Percentiles rank a stretch among this genome's conserved stretches.
phyloP scores from a whole-genome alignment of 1,284 basidiomycete genomes.

The Rhodotorula sp. region DNA sequence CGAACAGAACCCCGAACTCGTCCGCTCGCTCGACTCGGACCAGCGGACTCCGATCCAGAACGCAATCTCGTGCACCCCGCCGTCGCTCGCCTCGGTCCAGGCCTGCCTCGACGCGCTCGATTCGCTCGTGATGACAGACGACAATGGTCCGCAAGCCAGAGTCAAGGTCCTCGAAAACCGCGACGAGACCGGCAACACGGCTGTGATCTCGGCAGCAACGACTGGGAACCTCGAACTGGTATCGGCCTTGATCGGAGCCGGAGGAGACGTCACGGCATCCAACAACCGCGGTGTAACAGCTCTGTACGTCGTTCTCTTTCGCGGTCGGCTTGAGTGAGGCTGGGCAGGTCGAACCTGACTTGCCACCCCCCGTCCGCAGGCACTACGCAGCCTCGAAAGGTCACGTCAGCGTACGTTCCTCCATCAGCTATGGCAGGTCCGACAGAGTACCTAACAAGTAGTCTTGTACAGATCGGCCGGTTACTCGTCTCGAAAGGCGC shows the following conservation, averaged over 20 bases:
- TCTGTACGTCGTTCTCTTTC: conserved; percentile 56
- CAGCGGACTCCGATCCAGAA: conserved; percentile 85
- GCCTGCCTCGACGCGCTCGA: conserved; percentile 69
- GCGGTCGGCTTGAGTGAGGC: background rate
- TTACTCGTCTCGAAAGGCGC: conserved; percentile 79
- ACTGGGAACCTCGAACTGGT: conserved; percentile 76
- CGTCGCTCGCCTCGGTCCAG: conserved; percentile 64
- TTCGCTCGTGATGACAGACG: conserved; percentile 60
- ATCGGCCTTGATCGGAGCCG: conserved; percentile 74
- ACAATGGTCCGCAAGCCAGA: conserved; percentile 11
- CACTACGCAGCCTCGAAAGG: conserved; percentile 95
- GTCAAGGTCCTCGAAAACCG: conserved; percentile 43
- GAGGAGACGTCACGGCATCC: conserved; percentile 73
- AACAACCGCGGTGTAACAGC: conserved; percentile 86
- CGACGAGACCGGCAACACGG: conserved; percentile 78
- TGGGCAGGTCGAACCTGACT: background rate
- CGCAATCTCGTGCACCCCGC: conserved; percentile 66
- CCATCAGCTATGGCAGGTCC: background rate
- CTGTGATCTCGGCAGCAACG: conserved; percentile 86
- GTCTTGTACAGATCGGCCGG: conserved; percentile 68
- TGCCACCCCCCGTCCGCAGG: conserved; percentile 51
- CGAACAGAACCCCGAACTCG: conserved; percentile 15
- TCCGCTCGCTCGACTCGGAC: conserved; percentile 53
- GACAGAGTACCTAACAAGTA: conserved; percentile 10
- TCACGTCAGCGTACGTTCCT: conserved; percentile 65